Conservation (phyloP, 495 filamentous ascomycete species). For the Hyaloscypha variabilis region DNA sequence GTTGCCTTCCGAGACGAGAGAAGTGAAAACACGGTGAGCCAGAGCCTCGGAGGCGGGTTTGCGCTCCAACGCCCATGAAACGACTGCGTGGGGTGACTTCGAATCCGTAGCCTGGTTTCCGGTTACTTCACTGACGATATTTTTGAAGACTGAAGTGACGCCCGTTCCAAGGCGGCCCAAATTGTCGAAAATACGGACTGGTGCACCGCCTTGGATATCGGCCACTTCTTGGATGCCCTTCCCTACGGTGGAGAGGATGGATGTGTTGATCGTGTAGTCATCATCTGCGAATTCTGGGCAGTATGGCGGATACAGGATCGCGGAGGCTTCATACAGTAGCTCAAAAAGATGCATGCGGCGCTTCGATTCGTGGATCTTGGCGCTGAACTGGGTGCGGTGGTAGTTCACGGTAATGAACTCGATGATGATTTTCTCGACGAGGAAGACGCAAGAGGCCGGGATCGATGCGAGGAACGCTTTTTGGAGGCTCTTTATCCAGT, state of each 20-base stretch:
- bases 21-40: slow-evolving; percentile 76
- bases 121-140: slow-evolving; percentile 71
- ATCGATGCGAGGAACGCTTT: slow-evolving; percentile 15
- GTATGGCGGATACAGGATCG: slow-evolving; percentile 68
- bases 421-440: slow-evolving; percentile 32
- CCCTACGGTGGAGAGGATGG: slow-evolving; percentile 26
- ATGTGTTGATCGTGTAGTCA: slow-evolving; percentile 68
- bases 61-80: slow-evolving; percentile 66
- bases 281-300: slow-evolving; percentile 67
- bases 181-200: slow-evolving; percentile 12
- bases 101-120: slow-evolving; percentile 70
- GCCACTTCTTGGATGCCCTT: slow-evolving; percentile 16
- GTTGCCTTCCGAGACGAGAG: slow-evolving; percentile 71
- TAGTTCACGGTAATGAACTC: slow-evolving; percentile 32
- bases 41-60: slow-evolving; percentile 67
- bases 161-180: slow-evolving; percentile 7
- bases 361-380: slow-evolving; percentile 31
- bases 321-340: slow-evolving; percentile 29
- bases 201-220: neutral
- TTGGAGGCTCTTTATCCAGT: slow-evolving; percentile 10
- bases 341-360: slow-evolving; percentile 28
- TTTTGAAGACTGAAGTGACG: slow-evolving; percentile 61
- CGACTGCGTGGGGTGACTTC: slow-evolving; percentile 65
- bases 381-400: slow-evolving; percentile 34
- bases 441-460: slow-evolving; percentile 21